A percentile compares a stretch with the other conserved stretches of the same genome.
Conservation (phyloP, 2,329 filamentous ascomycete genomes). For the Alternaria brassicicola region DNA sequence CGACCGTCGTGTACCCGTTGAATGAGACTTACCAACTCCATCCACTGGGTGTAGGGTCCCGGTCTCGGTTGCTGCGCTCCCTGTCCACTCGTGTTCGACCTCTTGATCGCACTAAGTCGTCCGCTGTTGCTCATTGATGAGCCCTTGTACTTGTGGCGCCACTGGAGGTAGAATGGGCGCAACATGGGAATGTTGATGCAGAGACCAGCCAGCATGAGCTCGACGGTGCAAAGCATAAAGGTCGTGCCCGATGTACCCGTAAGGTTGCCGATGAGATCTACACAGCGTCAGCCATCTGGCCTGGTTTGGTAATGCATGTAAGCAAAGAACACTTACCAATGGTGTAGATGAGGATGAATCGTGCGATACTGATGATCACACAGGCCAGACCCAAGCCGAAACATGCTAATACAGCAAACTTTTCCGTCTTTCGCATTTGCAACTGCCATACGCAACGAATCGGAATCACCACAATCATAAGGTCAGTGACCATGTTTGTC, state of each 20-base stretch:
- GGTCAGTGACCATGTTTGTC: constrained; percentile 24
- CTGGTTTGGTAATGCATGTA: not conserved
- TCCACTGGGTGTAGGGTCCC: constrained; percentile 28
- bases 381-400: constrained; percentile 29
- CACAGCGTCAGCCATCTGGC: not conserved
- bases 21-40: constrained; percentile 25
- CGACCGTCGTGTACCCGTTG: not conserved
- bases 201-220: constrained; percentile 30
- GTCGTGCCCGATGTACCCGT: constrained; percentile 31
- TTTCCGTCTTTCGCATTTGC: constrained; percentile 33
- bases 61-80: constrained; percentile 12
- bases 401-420: constrained; percentile 28
- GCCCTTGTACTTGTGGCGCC: constrained; percentile 27
- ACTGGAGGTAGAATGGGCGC: constrained; percentile 28
- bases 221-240: constrained; percentile 31
- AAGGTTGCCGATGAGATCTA: constrained; percentile 28
- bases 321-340: constrained; percentile 11
- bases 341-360: constrained; percentile 28
- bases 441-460: constrained; percentile 25
- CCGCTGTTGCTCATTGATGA: constrained; percentile 9
- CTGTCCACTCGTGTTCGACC: constrained; percentile 12
- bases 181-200: constrained; percentile 35
- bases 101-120: constrained; percentile 7
- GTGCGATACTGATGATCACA: constrained; percentile 27
- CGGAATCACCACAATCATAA: constrained; percentile 25